Base-by-base conservation (phyloP, 257 asterid genomes). In the Solanum neorickii region DNA sequence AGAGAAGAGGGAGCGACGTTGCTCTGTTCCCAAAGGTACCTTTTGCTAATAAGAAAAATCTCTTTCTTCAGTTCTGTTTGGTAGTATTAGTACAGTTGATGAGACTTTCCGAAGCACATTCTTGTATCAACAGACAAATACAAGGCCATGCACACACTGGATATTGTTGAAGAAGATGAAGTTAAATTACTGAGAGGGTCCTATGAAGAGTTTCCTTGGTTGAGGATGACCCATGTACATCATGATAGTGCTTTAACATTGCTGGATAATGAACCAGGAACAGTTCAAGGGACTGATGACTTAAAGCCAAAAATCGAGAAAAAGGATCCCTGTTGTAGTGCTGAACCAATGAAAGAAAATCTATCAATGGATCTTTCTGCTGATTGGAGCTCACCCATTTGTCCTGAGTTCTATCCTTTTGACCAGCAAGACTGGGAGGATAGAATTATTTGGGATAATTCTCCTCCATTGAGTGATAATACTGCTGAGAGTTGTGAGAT, bases 401-500 rank as follows among this genome's bases (percentile, higher is more conserved):
- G 94, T 47, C 86, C 94, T 35, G 90, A 94, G 52, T 92, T 94
- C 84, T 92, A 91, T 89, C 96, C 98, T 83, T 94, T 97, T 90
- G 99, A 95, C 87, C 99, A 97, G 91, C 93, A 94, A 90, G 95
- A 97, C 88, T 97, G 99, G 99, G 99, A 97, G 91, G 98, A 96
- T 89, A 91, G 89, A 88, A 96, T 97, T 90, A 91, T 95, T 89
- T 97, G 99, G 99, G 92, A 92, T 87, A 91, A 91, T 90, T 94
- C 99, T 83, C 98, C 99, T 37, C 89, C 91, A 47, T 86, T 87
- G 65, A 86, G 89, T 91, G 93, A 87, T 75, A 90, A 87, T 90
- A 86, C 91, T 89, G 92, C 92, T 25, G 99, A 97, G 91, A 92
- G 97, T 90, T 91, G 93, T 84, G 98, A 97, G 90, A 92, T 95